A percentile compares a stretch with the other conserved stretches of the same genome.
These are phyloP conservation scores for Trypanosoma theileri DNA, from an alignment of 208 protist genomes.

Conservation along the genomic window DNA sequence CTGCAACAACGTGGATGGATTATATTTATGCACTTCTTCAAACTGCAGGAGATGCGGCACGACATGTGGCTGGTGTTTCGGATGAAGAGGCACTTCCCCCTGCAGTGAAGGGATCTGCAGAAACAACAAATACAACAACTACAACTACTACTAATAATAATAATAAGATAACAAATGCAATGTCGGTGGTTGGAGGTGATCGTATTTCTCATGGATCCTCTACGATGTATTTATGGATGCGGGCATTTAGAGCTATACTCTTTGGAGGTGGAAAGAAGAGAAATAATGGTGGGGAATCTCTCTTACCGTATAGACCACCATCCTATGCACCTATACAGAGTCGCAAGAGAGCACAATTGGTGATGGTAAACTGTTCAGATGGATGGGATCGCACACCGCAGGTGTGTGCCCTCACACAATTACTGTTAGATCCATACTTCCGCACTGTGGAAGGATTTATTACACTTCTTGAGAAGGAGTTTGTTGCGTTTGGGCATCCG, in stretches of 20 bases:
- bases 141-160: neutral
- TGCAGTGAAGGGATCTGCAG: constrained; percentile 11
- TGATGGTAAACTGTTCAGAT: constrained; percentile 72
- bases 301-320: neutral
- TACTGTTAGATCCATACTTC: constrained; percentile 95
- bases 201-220: constrained; percentile 7
- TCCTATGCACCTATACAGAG: constrained; percentile 24
- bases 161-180: neutral
- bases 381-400: constrained; percentile 97
- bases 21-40: constrained; percentile 36
- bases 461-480: constrained; percentile 94
- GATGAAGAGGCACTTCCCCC: constrained; percentile 46
- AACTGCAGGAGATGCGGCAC: constrained; percentile 46
- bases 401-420: constrained; percentile 72
- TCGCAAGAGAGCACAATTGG: constrained; percentile 17
- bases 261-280: neutral
- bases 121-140: constrained; percentile 17
- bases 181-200: neutral
- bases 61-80: constrained; percentile 45
- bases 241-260: constrained; percentile 23
- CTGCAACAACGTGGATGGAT: constrained; percentile 29
- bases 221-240: constrained; percentile 26
- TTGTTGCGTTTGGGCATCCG: constrained; percentile 93
- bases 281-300: neutral
- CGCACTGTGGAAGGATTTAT: constrained; percentile 77